phyloP scores from a whole-genome alignment of 164 flowering plant genomes.

The Liriodendron chinense region DNA sequence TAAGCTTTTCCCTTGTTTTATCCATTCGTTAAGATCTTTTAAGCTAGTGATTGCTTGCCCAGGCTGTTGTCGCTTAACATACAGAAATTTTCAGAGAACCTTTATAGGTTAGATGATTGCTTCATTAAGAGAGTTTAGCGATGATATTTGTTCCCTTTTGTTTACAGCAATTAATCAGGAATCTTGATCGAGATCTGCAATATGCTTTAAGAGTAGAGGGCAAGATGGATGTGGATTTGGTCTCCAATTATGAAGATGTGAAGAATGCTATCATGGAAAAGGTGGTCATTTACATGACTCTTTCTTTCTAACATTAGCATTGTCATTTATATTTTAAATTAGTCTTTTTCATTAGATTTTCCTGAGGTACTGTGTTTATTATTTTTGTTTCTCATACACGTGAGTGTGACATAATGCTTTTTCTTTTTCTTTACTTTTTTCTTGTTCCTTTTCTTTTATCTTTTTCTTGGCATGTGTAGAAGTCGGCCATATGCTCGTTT shows the following conservation, averaged over 20 bases:
- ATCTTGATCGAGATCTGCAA: slow-evolving; percentile 95
- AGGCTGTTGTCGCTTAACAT: neutral
- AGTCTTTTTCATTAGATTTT: neutral
- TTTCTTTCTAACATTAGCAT: neutral
- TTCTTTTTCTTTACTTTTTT: too few species aligned
- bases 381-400: too few species aligned
- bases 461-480: too few species aligned
- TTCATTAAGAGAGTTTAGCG: neutral
- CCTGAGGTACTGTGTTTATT: neutral
- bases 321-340: neutral
- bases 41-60: neutral
- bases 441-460: too few species aligned
- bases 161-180: slow-evolving; percentile 66
- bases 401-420: too few species aligned
- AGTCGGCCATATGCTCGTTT: too few species aligned
- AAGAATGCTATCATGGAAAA: slow-evolving; percentile 77
- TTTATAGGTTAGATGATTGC: neutral
- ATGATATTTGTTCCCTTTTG: slow-evolving; percentile 2
- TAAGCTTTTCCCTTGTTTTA: too few species aligned
- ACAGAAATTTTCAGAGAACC: neutral
- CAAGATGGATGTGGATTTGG: slow-evolving; percentile 81
- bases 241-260: slow-evolving; percentile 89
- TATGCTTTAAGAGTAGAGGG: slow-evolving; percentile 97
- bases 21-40: neutral
- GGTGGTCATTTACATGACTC: slow-evolving; percentile 35